These are phyloP conservation scores for Cytidiella melzeri DNA, from an alignment of 768 basidiomycete species.

Conservation along the genomic window DNA sequence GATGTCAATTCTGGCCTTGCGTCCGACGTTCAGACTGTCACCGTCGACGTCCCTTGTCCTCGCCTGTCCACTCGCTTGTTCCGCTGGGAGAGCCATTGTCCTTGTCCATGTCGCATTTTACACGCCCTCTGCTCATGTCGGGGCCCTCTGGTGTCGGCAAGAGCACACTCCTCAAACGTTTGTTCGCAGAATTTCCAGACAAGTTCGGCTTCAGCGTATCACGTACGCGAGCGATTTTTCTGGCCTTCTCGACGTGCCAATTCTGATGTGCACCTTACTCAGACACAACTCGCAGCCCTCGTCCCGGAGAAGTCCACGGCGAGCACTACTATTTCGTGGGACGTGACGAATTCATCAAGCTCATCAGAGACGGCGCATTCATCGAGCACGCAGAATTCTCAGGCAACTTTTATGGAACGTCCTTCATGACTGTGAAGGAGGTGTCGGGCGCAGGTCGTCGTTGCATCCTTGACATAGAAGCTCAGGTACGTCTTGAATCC, in stretches of 20 bases:
- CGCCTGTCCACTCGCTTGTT: conserved; percentile 10
- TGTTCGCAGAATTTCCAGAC: conserved; percentile 77
- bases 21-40: no score
- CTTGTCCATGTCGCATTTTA: conserved; percentile 37
- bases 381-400: conserved; percentile 95
- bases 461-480: conserved; percentile 94
- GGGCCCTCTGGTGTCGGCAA: conserved; percentile 95
- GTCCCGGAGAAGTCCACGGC: conserved; percentile 78
- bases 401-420: conserved; percentile 91
- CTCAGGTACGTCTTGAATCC: conserved; percentile 56
- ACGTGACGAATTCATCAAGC: conserved; percentile 59
- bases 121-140: conserved; percentile 80
- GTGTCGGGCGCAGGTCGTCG: conserved; percentile 66
- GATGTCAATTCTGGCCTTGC: no score
- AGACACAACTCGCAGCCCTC: conserved; percentile 88
- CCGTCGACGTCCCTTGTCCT: conserved; percentile 3
- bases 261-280: conserved; percentile 9
- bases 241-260: conserved; percentile 4
- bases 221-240: conserved; percentile 40
- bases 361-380: conserved; percentile 70
- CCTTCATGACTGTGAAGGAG: conserved; percentile 64
- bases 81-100: conserved; percentile 4
- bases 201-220: conserved; percentile 92
- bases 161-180: conserved; percentile 77
- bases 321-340: conserved; percentile 84